Evolutionary conservation across 148 eudicot species (phyloP).

Genomic region (Beta vulgaris): DNA sequence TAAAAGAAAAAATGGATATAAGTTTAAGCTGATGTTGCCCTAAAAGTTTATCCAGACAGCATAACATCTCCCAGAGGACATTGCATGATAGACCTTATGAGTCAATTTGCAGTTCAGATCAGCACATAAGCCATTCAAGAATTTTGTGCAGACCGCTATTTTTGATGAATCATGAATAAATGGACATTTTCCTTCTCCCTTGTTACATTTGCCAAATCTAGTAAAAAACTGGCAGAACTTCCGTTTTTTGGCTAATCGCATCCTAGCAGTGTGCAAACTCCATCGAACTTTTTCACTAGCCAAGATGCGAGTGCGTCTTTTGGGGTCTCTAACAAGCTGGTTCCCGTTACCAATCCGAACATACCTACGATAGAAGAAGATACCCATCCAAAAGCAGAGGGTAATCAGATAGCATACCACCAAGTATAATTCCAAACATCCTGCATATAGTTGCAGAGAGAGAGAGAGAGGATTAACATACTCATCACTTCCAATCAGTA

Average conservation of each 20-base stretch:
- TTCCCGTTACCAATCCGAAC: conserved; percentile 93
- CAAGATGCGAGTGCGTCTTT: conserved; percentile 78
- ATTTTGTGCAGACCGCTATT: conserved; percentile 88
- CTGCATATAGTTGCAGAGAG: conserved; percentile 3
- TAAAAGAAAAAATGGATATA: conserved; percentile 21
- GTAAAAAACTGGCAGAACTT: conserved; percentile 93
- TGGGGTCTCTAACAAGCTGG: conserved; percentile 88
- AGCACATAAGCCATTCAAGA: conserved; percentile 69
- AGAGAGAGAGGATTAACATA: conserved; percentile 39
- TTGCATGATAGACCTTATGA: conserved; percentile 63
- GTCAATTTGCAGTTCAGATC: conserved; percentile 84
- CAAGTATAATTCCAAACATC: background rate
- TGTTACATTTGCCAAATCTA: conserved; percentile 93
- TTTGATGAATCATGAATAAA: conserved; percentile 84
- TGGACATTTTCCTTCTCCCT: conserved; percentile 93
- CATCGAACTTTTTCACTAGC: conserved; percentile 95
- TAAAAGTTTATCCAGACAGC: background rate
- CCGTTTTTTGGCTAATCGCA: conserved; percentile 70
- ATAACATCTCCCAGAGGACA: conserved; percentile 2
- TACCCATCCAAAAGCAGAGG: conserved; percentile 17
- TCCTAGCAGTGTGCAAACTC: conserved; percentile 94
- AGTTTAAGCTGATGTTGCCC: background rate
- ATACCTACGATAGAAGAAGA: conserved; percentile 55
- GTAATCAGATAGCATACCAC: conserved; percentile 3
- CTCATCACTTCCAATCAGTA: conserved; percentile 82